Conservation (phyloP, 83 land plant genomes). For the Picea abies region DNA sequence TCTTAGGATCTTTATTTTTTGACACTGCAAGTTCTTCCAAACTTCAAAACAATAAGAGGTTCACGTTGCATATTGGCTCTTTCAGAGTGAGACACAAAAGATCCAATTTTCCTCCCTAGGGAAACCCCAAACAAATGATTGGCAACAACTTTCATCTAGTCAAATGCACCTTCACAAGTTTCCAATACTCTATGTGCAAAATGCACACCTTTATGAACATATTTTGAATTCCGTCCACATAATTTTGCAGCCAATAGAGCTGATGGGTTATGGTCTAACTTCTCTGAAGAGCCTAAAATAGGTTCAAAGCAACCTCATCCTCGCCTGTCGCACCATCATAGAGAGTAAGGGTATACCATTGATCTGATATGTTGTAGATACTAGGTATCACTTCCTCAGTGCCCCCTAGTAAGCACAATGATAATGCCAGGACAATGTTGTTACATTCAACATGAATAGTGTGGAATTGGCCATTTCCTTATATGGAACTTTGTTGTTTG, state of each 20-base stretch:
- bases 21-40: slow-evolving; percentile 47
- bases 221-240: slow-evolving; percentile 38
- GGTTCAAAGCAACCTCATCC: too few species aligned
- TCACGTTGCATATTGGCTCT: slow-evolving; percentile 48
- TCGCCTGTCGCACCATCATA: too few species aligned
- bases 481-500: too few species aligned
- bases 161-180: slow-evolving; percentile 9
- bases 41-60: slow-evolving; percentile 34
- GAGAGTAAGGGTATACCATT: too few species aligned
- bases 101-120: slow-evolving; percentile 57
- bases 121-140: slow-evolving; percentile 69
- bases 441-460: too few species aligned
- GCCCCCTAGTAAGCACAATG: too few species aligned
- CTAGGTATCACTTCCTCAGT: too few species aligned
- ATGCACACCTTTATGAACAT: slow-evolving; percentile 59
- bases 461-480: too few species aligned
- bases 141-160: slow-evolving; percentile 49
- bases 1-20: slow-evolving; percentile 57
- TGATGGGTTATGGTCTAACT: slow-evolving; percentile 52
- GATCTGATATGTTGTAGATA: too few species aligned
- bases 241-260: slow-evolving; percentile 82
- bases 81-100: slow-evolving; percentile 42
- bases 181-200: slow-evolving; percentile 59
- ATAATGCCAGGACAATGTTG: too few species aligned
- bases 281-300: slow-evolving; percentile 37